These are phyloP conservation scores for Microbotryum saponariae DNA, from an alignment of 1,284 basidiomycete genomes.

Conservation along the genomic window DNA sequence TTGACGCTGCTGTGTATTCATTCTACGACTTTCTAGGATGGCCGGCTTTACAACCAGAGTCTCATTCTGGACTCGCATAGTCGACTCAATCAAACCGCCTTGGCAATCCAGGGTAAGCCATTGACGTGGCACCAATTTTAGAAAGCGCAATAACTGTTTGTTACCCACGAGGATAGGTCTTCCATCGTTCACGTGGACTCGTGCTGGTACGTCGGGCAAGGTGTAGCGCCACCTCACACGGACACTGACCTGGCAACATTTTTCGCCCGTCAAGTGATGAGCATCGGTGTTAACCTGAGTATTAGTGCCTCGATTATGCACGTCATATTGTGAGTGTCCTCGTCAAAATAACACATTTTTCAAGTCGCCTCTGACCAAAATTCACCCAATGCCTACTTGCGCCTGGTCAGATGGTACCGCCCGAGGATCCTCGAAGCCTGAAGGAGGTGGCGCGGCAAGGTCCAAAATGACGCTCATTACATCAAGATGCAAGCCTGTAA, in stretches of 20 bases:
- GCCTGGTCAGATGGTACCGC: constrained; percentile 49
- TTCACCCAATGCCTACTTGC: too few relatives aligned
- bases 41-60: constrained; percentile 54
- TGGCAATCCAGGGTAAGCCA: constrained; percentile 21
- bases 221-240: constrained; percentile 1
- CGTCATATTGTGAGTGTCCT: constrained; percentile 36
- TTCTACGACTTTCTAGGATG: constrained; percentile 40
- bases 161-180: too few relatives aligned
- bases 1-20: too few relatives aligned
- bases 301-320: constrained; percentile 45
- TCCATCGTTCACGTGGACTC: background rate
- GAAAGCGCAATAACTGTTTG: too few relatives aligned
- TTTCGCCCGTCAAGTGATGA: too few relatives aligned
- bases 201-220: constrained; percentile 3
- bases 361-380: too few relatives aligned
- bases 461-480: too few relatives aligned
- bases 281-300: constrained; percentile 12
- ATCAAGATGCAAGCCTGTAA: constrained; percentile 45
- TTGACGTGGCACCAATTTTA: too few relatives aligned
- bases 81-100: constrained; percentile 62
- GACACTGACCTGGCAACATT: too few relatives aligned
- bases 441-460: too few relatives aligned
- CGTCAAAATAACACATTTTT: too few relatives aligned
- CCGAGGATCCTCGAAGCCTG: constrained; percentile 31
- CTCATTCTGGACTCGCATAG: constrained; percentile 79